Evolutionary conservation across 352 stramenopile genomes (phyloP).

Genomic region (Phytopythium mirpurense): DNA sequence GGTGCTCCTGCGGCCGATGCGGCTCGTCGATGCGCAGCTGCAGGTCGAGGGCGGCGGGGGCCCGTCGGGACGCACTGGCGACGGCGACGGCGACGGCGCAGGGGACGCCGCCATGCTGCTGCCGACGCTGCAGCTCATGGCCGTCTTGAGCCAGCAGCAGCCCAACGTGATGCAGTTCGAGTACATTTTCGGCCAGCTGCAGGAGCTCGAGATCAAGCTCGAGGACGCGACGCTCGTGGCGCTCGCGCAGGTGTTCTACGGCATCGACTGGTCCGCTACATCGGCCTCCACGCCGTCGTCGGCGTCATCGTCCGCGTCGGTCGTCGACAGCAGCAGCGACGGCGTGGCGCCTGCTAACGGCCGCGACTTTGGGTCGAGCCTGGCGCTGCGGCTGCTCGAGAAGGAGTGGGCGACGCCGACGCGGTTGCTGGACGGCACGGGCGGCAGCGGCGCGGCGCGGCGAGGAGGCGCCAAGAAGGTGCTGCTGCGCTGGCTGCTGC

Average conservation of each 20-base stretch:
- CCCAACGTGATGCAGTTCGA: conserved; percentile 73
- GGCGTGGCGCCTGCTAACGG: neutral
- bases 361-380: conserved; percentile 28
- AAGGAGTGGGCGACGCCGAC: conserved; percentile 55
- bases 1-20: conserved; percentile 67
- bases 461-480: conserved; percentile 67
- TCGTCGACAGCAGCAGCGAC: neutral
- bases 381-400: conserved; percentile 45
- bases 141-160: conserved; percentile 55
- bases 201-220: conserved; percentile 84
- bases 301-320: neutral
- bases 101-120: conserved; percentile 38
- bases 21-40: conserved; percentile 56
- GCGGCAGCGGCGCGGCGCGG: conserved; percentile 21
- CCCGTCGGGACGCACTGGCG: conserved; percentile 7
- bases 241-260: conserved; percentile 68
- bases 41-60: conserved; percentile 48
- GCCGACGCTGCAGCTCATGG: conserved; percentile 79
- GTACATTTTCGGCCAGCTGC: conserved; percentile 84
- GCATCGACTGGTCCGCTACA: conserved; percentile 48
- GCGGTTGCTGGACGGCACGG: conserved; percentile 23
- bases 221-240: conserved; percentile 77
- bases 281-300: neutral
- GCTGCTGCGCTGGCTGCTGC: conserved; percentile 66
- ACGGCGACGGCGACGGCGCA: conserved; percentile 15